Evolutionary conservation across 2,329 filamentous ascomycete genomes (phyloP).

Genomic region (Sarocladium oryzae): DNA sequence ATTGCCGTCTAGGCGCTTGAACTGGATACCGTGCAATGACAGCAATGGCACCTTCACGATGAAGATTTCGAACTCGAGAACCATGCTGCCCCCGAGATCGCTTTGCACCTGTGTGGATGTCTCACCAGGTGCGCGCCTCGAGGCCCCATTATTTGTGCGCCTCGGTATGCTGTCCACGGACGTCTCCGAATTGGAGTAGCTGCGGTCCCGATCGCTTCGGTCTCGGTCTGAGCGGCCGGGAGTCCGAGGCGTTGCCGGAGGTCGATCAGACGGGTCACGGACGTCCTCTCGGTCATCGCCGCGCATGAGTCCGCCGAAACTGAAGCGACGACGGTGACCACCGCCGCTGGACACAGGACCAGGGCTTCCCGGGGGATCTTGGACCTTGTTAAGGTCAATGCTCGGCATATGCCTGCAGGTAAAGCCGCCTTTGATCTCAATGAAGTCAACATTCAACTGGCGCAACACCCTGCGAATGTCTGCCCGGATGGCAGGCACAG

Average conservation of each 20-base stretch:
- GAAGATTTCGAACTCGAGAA: conserved; percentile 88
- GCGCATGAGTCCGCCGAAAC: conserved; percentile 62
- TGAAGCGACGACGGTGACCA: conserved; percentile 71
- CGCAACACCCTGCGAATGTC: conserved; percentile 88
- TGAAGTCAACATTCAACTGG: conserved; percentile 83
- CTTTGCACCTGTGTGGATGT: conserved; percentile 89
- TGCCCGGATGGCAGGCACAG: conserved; percentile 73
- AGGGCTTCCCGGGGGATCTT: conserved; percentile 57
- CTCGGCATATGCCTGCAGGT: conserved; percentile 82
- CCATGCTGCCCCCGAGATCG: conserved; percentile 77
- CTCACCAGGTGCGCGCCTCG: conserved; percentile 66
- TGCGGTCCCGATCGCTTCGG: conserved; percentile 60
- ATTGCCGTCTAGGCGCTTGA: conserved; percentile 91
- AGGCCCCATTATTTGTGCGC: conserved; percentile 40
- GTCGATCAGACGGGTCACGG: conserved; percentile 45
- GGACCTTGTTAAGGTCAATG: conserved; percentile 73
- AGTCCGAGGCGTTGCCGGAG: conserved; percentile 35
- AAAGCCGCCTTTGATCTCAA: conserved; percentile 90
- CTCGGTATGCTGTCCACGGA: conserved; percentile 68
- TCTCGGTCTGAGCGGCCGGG: conserved; percentile 44
- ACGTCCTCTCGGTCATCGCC: conserved; percentile 65
- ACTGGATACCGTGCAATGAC: conserved; percentile 90
- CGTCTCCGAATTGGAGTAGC: conserved; percentile 80
- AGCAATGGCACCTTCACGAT: conserved; percentile 96
- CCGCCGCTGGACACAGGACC: conserved; percentile 33